These are phyloP conservation scores for Halenospora varia DNA, from an alignment of 495 filamentous ascomycete species.

Conservation along the genomic window DNA sequence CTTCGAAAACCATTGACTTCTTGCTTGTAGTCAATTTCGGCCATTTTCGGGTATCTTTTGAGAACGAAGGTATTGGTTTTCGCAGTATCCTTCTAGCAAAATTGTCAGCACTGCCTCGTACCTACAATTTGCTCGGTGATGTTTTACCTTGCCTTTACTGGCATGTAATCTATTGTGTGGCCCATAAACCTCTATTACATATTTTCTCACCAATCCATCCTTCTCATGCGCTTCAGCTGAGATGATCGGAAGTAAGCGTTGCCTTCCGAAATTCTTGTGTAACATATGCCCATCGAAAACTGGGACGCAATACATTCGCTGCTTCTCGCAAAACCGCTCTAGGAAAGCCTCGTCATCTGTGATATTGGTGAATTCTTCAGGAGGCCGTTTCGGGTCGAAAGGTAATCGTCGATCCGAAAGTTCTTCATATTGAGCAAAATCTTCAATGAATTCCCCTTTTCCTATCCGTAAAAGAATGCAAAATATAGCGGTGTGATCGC, in stretches of 20 bases:
- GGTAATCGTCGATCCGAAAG: constrained; percentile 26
- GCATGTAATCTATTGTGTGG: constrained; percentile 20
- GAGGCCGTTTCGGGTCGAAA: constrained; percentile 16
- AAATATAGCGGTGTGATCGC: constrained; percentile 20
- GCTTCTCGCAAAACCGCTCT: constrained; percentile 24
- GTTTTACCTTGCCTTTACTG: not conserved
- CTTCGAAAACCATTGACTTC: constrained; percentile 34
- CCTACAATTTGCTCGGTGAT: too few species aligned
- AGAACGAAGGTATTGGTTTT: constrained; percentile 32
- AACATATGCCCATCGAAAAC: constrained; percentile 17
- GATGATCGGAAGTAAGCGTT: constrained; percentile 31
- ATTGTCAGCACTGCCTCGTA: too few species aligned
- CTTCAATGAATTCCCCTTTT: constrained; percentile 17
- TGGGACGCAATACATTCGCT: constrained; percentile 36
- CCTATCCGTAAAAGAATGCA: constrained; percentile 27
- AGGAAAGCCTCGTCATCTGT: constrained; percentile 22
- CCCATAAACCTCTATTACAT: constrained; percentile 29
- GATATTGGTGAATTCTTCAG: constrained; percentile 2
- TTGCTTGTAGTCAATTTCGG: constrained; percentile 29
- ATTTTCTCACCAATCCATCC: constrained; percentile 18
- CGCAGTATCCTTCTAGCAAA: not conserved
- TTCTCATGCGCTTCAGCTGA: constrained; percentile 4
- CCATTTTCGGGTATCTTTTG: constrained; percentile 34
- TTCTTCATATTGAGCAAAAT: constrained; percentile 25
- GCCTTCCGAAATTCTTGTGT: constrained; percentile 12